Percentiles rank a stretch among this genome's conserved stretches.
phyloP scores from a whole-genome alignment of 2,329 filamentous ascomycete species.

The Didymella lethalis region DNA sequence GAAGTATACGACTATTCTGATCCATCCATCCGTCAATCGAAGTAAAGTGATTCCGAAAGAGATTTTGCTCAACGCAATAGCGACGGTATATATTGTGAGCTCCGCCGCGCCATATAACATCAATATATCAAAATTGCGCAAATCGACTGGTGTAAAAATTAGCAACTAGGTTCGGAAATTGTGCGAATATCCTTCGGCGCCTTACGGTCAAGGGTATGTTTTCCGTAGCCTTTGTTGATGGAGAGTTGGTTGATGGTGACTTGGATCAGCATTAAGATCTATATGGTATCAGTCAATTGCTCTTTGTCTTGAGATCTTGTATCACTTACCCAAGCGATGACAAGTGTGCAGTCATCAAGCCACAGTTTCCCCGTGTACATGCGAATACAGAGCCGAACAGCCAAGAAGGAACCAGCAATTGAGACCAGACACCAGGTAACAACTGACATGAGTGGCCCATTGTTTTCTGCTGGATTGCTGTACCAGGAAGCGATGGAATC shows the following conservation, averaged over 20 bases:
- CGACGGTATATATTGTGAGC: slow-evolving; percentile 4
- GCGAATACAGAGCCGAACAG: slow-evolving; percentile 5
- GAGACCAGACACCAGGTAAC: slow-evolving; percentile 5
- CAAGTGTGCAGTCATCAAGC: slow-evolving; percentile 2
- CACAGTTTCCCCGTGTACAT: not conserved
- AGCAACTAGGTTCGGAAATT: not conserved
- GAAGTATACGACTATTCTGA: slow-evolving; percentile 17
- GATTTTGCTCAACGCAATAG: slow-evolving; percentile 23
- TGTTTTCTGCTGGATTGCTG: slow-evolving; percentile 2
- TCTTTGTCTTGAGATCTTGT: not conserved
- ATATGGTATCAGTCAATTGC: not conserved
- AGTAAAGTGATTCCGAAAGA: slow-evolving; percentile 24
- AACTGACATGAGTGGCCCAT: slow-evolving; percentile 5
- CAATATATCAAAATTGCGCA: slow-evolving; percentile 1
- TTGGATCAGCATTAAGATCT: not conserved
- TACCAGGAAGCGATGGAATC: not conserved
- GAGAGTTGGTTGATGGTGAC: slow-evolving; percentile 4
- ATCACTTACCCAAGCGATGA: slow-evolving; percentile 3
- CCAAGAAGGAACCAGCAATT: slow-evolving; percentile 1
- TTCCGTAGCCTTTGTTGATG: slow-evolving; percentile 3
- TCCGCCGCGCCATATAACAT: slow-evolving; percentile 5
- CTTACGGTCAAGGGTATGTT: slow-evolving; percentile 7
- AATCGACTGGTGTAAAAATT: not conserved
- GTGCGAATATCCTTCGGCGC: not conserved
- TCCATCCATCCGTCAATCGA: slow-evolving; percentile 22